Base-by-base conservation (phyloP, 2,329 filamentous ascomycete species). In the Botrytis porri region DNA sequence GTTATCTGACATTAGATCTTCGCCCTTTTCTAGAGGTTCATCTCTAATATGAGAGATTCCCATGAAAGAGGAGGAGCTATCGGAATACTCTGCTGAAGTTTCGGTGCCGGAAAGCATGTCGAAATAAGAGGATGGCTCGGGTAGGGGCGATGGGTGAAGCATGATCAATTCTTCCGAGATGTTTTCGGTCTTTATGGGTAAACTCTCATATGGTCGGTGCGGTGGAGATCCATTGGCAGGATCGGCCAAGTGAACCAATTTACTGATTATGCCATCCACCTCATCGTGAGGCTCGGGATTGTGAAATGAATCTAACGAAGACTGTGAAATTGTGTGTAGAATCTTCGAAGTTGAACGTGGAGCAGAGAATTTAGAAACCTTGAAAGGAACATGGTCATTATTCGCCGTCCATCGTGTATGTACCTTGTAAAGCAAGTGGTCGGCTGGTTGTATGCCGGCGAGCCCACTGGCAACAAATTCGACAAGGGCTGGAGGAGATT, bases 361-460 rank as follows among this genome's bases (percentile, higher is more conserved):
- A 20, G 72, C 70, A 43, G 75, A 74, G 14, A 74, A 76, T 72
- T 65, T 75, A 9, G 75, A 77, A 14, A 75, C 25, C 43, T 73
- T 75, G 41, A 48, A 43, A 16, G 65, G 65, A 32, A 16, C 35
- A 43, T 57, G 37, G 29, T 59, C 54, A 4, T 29, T n/a, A 16
- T 67, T 62, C 18, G 73, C 22, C n/a, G 70, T 74, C 29, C 75
- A 76, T 37, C 80, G 77, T 25, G 80, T 82, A 73, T 80, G 74
- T 25, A 90, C 88, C 3, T 86, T 82, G 0, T 90, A 82, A 59
- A 86, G 83, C 74, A 91, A 91, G 75, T 91, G 89, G 75, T 91
- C 89, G n/a, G 90, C 88, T 0, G 89, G 89, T 39, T 85, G 81
- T 0, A 89, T 85, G 22, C 88, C 88, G 9, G 87, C 88, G 0